Base-by-base conservation (phyloP, 2,329 filamentous ascomycete genomes). In the Trichoderma sp. region DNA sequence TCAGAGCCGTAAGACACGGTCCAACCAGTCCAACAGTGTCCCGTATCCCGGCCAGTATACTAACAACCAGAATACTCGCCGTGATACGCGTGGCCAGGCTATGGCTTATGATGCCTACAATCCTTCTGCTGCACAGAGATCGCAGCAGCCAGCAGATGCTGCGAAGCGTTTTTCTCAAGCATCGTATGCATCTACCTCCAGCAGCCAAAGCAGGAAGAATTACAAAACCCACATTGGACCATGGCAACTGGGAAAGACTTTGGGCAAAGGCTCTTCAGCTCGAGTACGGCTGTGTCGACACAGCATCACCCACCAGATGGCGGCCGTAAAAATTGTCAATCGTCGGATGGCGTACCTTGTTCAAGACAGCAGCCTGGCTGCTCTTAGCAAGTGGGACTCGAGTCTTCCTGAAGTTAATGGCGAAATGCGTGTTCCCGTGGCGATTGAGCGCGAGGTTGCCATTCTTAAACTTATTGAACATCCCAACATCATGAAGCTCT, bases 391-490 rank as follows among this genome's bases (percentile, higher is more conserved):
- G 74, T 91, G 89, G 78, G 90, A 92, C 71, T 85, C 84, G 49
- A 88, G 80, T 65, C 81, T 83, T 67, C 87, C 85, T 31, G 85
- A 84, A 47, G 82, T 85, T 43, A 84, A 87, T 62, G 89, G 89
- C 52, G 85, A 91, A 70, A 87, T 89, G 73, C 86, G 88, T 66
- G 94, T 97, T 77, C 95, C 95, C 1, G 89, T 95, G 75, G 92
- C 94, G 1, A 92, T 99, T 71, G 95, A 98, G 81, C 88, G 96
- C 67, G 96, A 99, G 78, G 94, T 99, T 52, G 94, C 95, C 37
- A 96, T 99, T 74, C 93, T 99, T 87, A 98, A 97, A 81, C 86
- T 98, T 69, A 92, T 98, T 71, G 91, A 97, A 76, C 96, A 99
- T 80, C 92, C 91, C 6, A 96, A 98, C 78, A 95, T 98, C 75